Conservation (phyloP, 164 flowering plant genomes). For the Macadamia tetraphylla region DNA sequence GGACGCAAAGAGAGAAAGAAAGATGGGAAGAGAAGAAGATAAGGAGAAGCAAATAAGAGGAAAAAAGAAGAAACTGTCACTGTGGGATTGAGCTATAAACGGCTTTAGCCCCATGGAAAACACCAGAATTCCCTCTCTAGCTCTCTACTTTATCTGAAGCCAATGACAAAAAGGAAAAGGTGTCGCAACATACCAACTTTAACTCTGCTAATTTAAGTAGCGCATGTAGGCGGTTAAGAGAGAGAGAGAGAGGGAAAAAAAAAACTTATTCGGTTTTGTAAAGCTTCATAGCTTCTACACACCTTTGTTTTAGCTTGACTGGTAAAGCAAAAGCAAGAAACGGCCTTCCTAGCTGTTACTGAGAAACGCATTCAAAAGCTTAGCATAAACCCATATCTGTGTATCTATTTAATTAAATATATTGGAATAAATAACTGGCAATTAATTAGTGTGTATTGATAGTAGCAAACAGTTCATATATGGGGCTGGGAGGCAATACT, state of each 20-base stretch:
- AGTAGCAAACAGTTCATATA: background rate
- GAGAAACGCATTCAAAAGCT: slow-evolving; percentile 15
- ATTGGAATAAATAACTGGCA: background rate
- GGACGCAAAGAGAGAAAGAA: background rate
- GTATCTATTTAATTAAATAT: background rate
- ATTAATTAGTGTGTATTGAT: background rate
- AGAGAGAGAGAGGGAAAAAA: slow-evolving; percentile 10
- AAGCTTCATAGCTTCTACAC: slow-evolving; percentile 12
- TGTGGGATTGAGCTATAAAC: slow-evolving; percentile 41
- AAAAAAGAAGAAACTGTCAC: slow-evolving; percentile 42
- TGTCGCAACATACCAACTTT: slow-evolving; percentile 28
- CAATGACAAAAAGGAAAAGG: slow-evolving; percentile 55
- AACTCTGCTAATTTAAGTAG: slow-evolving; percentile 41
- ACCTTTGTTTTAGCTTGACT: slow-evolving; percentile 30
- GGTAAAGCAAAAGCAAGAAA: slow-evolving; percentile 34
- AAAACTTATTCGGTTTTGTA: slow-evolving; percentile 4
- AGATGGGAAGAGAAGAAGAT: background rate
- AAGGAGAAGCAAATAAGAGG: slow-evolving; percentile 4
- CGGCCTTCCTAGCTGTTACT: slow-evolving; percentile 32
- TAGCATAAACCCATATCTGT: background rate
- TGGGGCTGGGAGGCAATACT: background rate
- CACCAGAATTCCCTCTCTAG: slow-evolving; percentile 31
- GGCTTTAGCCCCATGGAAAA: slow-evolving; percentile 49
- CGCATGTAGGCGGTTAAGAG: slow-evolving; percentile 14
- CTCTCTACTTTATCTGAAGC: slow-evolving; percentile 70